These are phyloP conservation scores for Solanum paucissectum DNA, from an alignment of 257 asterid genomes.

Conservation along the genomic window DNA sequence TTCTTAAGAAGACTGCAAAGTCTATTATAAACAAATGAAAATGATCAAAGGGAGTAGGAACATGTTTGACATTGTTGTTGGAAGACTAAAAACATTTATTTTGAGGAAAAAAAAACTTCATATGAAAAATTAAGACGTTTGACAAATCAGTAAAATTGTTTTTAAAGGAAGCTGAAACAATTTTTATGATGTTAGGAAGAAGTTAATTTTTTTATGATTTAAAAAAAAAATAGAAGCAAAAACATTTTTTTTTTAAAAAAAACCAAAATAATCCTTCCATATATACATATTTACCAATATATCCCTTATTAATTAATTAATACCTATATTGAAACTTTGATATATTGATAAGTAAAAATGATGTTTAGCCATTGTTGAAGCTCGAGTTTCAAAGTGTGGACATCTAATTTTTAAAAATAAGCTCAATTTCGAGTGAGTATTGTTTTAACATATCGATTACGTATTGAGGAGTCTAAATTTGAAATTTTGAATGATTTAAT, in stretches of 20 bases:
- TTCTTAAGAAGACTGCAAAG: background rate
- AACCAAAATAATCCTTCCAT: too few species aligned
- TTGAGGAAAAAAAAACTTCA: background rate
- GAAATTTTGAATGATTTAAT: too few species aligned
- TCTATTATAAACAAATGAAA: too few species aligned
- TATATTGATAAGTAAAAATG: background rate
- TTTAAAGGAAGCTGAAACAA: too few species aligned
- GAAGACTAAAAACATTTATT: background rate
- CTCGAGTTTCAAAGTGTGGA: background rate
- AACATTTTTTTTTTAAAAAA: too few species aligned
- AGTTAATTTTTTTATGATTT: background rate
- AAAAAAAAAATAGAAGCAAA: too few species aligned
- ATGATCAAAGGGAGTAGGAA: background rate
- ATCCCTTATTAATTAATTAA: background rate
- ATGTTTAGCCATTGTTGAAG: background rate
- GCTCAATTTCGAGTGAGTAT: background rate
- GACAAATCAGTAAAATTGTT: background rate
- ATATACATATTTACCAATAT: too few species aligned
- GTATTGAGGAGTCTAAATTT: background rate
- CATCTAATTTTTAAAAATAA: too few species aligned
- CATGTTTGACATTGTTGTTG: background rate
- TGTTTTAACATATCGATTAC: background rate
- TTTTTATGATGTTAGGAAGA: background rate
- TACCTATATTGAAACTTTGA: background rate
- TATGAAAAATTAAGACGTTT: background rate